These are phyloP conservation scores for Craspedostauros australis DNA, from an alignment of 108 stramenopile species.

Conservation along the genomic window DNA sequence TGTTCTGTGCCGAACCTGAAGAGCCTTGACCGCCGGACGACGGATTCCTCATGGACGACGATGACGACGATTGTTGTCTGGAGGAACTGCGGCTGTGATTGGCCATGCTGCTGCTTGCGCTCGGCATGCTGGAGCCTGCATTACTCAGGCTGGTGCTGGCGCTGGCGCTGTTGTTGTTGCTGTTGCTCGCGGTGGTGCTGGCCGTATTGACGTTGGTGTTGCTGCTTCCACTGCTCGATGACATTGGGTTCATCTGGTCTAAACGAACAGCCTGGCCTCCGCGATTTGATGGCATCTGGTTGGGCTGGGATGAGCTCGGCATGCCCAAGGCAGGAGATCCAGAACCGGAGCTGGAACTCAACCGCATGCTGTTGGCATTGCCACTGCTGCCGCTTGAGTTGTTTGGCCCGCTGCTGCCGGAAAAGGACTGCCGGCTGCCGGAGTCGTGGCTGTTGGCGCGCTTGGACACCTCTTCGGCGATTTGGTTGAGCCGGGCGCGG, in stretches of 20 bases:
- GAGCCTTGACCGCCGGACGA: background rate
- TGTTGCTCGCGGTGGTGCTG: background rate
- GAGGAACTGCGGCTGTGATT: background rate
- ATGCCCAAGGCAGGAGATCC: background rate
- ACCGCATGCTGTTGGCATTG: constrained; percentile 3
- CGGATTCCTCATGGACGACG: background rate
- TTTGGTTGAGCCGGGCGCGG: constrained; percentile 81
- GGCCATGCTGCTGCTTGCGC: background rate
- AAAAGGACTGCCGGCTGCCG: constrained; percentile 4
- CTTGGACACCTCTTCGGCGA: constrained; percentile 83
- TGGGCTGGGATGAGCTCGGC: constrained; percentile 10
- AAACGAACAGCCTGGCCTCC: no score
- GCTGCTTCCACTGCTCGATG: no score
- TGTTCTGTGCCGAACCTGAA: constrained; percentile 25
- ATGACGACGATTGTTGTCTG: background rate
- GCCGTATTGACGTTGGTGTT: constrained; percentile 5
- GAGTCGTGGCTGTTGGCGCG: constrained; percentile 37
- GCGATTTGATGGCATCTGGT: constrained; percentile 1
- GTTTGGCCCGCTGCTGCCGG: no score
- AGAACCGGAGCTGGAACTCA: background rate
- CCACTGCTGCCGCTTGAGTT: background rate
- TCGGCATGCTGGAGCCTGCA: background rate
- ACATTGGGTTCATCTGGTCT: constrained; percentile 15
- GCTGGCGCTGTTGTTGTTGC: background rate
- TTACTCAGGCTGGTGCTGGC: constrained; percentile 4